A percentile compares a stretch with the other conserved stretches of the same genome.
These are phyloP conservation scores for Linum lewisii DNA, from an alignment of 345 rosid species.

Conservation along the genomic window DNA sequence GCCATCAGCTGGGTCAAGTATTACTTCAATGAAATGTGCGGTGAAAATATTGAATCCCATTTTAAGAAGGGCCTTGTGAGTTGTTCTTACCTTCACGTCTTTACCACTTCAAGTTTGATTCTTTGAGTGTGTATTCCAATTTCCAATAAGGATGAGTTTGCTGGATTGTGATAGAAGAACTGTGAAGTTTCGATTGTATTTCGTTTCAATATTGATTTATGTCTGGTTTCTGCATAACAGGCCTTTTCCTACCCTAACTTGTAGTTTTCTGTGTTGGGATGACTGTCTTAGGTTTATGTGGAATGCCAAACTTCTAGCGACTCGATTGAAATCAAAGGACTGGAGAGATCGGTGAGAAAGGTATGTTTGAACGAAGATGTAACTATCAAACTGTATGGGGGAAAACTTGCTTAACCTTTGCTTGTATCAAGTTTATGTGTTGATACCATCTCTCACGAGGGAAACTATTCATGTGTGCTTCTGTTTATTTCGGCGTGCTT, in stretches of 20 bases:
- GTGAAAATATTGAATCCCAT: slow-evolving; percentile 54
- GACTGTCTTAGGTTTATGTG: not conserved
- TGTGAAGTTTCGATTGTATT: no score
- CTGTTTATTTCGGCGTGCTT: not conserved
- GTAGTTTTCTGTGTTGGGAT: not conserved
- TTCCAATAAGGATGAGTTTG: no score
- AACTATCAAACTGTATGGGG: not conserved
- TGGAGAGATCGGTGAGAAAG: not conserved
- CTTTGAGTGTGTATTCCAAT: slow-evolving; percentile 2
- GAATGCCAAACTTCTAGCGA: not conserved
- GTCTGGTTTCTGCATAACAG: not conserved
- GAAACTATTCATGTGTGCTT: not conserved
- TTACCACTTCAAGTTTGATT: not conserved
- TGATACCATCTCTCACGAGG: not conserved
- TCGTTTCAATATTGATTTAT: no score
- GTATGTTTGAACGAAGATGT: not conserved
- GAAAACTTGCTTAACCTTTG: no score
- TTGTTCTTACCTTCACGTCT: not conserved
- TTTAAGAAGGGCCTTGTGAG: slow-evolving; percentile 85
- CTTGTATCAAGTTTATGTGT: not conserved
- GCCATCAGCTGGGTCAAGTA: slow-evolving; percentile 83
- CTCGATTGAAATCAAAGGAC: not conserved
- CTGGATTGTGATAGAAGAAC: no score
- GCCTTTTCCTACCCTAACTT: no score
- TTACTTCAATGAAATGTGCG: slow-evolving; percentile 53